Percentiles rank a stretch among this genome's conserved stretches.
Conservation (phyloP, 192 early-diverging fungal genomes). For the Paraglomus occultum region DNA sequence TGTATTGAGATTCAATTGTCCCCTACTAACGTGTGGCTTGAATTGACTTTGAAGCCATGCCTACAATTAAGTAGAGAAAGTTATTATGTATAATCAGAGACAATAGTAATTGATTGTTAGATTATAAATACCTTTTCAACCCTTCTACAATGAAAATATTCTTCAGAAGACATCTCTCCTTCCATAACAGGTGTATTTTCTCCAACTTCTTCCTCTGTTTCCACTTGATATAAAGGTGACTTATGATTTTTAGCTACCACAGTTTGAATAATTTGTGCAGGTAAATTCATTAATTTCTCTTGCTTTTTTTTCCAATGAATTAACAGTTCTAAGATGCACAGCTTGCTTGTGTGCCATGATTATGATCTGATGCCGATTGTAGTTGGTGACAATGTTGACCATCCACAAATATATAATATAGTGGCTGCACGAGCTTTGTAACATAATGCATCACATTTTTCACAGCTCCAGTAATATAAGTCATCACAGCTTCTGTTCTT, state of each 20-base stretch:
- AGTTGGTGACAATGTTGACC: background rate
- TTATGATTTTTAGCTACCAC: background rate
- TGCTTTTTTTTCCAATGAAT: background rate
- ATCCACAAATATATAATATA: background rate
- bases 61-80: too few relatives aligned
- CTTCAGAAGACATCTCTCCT: too few relatives aligned
- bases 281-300: background rate
- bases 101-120: too few relatives aligned
- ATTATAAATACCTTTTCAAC: too few relatives aligned
- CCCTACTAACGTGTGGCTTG: too few relatives aligned
- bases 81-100: too few relatives aligned
- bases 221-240: too few relatives aligned
- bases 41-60: too few relatives aligned
- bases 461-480: slow-evolving; percentile 6
- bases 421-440: background rate
- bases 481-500: background rate
- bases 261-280: background rate
- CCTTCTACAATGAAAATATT: too few relatives aligned
- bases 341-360: slow-evolving; percentile 7
- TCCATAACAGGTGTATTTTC: too few relatives aligned
- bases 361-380: background rate
- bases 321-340: background rate
- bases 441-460: background rate
- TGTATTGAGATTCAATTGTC: too few relatives aligned
- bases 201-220: too few relatives aligned